phyloP scores from a whole-genome alignment of 148 eudicot species.

The Rhododendron mucronatum region DNA sequence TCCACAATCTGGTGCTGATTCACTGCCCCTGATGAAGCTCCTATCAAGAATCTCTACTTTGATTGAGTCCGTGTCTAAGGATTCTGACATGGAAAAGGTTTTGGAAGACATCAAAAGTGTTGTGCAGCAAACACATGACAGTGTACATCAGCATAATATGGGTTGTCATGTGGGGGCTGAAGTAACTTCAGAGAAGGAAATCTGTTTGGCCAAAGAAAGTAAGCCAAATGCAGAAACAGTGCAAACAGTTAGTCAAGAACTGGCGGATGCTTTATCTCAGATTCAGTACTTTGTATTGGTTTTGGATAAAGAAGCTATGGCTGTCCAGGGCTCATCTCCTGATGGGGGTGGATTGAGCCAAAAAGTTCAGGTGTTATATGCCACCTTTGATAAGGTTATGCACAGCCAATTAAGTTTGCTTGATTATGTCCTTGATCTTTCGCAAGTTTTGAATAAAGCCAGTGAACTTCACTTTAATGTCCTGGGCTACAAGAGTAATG shows the following conservation, averaged over 20 bases:
- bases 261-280: constrained; percentile 50
- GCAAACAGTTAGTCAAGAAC: constrained; percentile 29
- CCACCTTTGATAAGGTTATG: constrained; percentile 44
- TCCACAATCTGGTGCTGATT: constrained; percentile 30
- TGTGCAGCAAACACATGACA: constrained; percentile 46
- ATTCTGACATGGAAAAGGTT: constrained; percentile 45
- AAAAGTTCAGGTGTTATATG: constrained; percentile 49
- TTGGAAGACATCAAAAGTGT: constrained; percentile 51
- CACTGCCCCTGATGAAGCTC: constrained; percentile 37
- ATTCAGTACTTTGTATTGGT: constrained; percentile 50
- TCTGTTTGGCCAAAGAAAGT: constrained; percentile 29
- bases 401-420: constrained; percentile 33
- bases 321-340: constrained; percentile 36
- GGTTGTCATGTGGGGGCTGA: constrained; percentile 30
- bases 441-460: constrained; percentile 57
- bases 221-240: constrained; percentile 15
- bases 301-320: constrained; percentile 62
- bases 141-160: constrained; percentile 29
- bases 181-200: constrained; percentile 33
- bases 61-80: constrained; percentile 52
- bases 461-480: constrained; percentile 54
- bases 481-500: constrained; percentile 54
- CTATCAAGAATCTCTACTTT: constrained; percentile 53
- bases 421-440: constrained; percentile 65
- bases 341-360: constrained; percentile 40